Evolutionary conservation across 257 asterid genomes (phyloP), one percentile per base, ranked within the genome.

Genomic region (Lantana camara): DNA sequence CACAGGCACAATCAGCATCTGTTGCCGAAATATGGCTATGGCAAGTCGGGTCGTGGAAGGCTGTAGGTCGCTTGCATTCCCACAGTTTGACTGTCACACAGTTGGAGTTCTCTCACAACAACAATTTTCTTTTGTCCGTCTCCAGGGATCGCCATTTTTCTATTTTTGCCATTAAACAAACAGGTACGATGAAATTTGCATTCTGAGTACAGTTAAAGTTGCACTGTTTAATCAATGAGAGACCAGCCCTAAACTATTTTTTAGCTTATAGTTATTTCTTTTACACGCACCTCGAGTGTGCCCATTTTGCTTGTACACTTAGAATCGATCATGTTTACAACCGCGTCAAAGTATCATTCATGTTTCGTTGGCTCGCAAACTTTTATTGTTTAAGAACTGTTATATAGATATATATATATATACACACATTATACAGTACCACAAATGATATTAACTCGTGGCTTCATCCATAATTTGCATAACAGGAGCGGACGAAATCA

Each of bases 91-190:
- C 99, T 29, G 99, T 94, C 40, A 94, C 97, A 4, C 95, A 94
- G 47, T 72, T 94, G 82, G 95, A 94, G 71, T 94, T 94, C 72
- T 94, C 97, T 54, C 85, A 81, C 17, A 95, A 90, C 69, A 72
- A 87, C 75, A 70, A 48, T 22, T 85, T 75, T 66, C 99, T 90
- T 54, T 79, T 94, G 77, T 70, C 96, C 1, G 97, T 94, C 37
- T 94, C 99, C 13, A 90, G 99, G 71, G 99, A 94, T 75, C 96
- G 99, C 48, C 90, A 94, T 72, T 81, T 90, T 38, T 90, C 96
- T 57, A 71, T 94, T 52, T 94, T 94, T 52, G 75, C 78, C 23
- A 88, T 94, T 52, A 78, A 75, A 60, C 80, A 79, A 8, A 69
- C 82, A 65, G 96, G 98, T 92, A 63, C 20, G 7, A 32, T 51